phyloP scores from a whole-genome alignment of 345 rosid species.

The Lenwebbia sp. region DNA sequence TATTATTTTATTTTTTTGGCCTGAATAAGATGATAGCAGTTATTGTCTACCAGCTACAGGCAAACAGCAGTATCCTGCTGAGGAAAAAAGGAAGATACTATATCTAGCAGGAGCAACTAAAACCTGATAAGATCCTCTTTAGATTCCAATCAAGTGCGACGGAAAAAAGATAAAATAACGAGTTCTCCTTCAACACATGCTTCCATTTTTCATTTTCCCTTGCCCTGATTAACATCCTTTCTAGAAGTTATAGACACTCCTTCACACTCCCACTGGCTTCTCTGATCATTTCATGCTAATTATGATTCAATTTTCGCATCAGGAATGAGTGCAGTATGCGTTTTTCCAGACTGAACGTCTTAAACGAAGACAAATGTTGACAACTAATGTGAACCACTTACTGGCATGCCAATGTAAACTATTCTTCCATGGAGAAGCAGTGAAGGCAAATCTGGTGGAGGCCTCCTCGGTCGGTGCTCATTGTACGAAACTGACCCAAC shows the following conservation, averaged over 20 bases:
- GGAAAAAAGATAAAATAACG: not conserved
- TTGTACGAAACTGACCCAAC: constrained; percentile 34
- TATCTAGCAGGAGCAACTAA: not conserved
- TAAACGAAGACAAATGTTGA: not conserved
- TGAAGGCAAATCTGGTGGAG: constrained; percentile 85
- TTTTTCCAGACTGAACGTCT: not conserved
- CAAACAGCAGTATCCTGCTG: not conserved
- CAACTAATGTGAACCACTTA: constrained; percentile 12
- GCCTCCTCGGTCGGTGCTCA: constrained; percentile 46
- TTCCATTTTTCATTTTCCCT: not conserved
- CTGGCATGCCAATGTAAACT: constrained; percentile 91
- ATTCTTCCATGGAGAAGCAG: constrained; percentile 68
- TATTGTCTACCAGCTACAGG: not conserved
- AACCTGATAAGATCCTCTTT: not conserved
- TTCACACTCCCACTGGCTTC: not conserved
- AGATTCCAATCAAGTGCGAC: not conserved
- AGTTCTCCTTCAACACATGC: not conserved
- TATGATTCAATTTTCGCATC: not conserved
- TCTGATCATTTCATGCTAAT: not conserved
- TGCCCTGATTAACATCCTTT: not conserved
- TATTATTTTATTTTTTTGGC: too few relatives aligned
- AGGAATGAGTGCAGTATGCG: not conserved
- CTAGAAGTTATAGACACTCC: not conserved
- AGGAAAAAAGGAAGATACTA: not conserved
- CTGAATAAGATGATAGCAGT: not conserved